Percentiles rank a stretch among this genome's conserved stretches.
Evolutionary conservation across 495 filamentous ascomycete genomes (phyloP).

Genomic region (Aspergillus heteromorphus): DNA sequence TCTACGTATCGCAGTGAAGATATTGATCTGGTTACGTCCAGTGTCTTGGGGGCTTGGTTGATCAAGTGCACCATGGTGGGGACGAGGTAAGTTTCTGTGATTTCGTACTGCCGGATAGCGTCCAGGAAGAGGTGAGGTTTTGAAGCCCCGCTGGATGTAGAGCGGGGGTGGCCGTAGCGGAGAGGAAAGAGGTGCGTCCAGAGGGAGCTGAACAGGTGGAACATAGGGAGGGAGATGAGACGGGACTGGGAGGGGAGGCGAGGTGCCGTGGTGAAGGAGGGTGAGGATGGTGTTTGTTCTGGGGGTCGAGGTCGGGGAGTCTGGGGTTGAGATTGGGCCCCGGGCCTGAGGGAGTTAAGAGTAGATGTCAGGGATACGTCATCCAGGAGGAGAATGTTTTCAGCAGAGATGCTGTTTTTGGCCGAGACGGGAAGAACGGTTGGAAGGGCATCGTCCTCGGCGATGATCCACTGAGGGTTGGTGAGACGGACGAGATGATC

Average conservation of each 20-base stretch:
- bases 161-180: not conserved
- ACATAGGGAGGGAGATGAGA: not conserved
- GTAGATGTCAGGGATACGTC: not conserved
- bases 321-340: not conserved
- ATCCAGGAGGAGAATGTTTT: not conserved
- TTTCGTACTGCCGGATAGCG: not conserved
- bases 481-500: not conserved
- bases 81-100: slow-evolving; percentile 1
- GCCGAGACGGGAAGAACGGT: not conserved
- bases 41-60: not conserved
- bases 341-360: not conserved
- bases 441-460: not conserved
- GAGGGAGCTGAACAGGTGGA: not conserved
- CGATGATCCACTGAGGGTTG: not conserved
- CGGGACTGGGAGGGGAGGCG: not conserved
- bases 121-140: not conserved
- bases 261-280: not conserved
- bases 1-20: not conserved
- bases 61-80: slow-evolving; percentile 1
- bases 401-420: not conserved
- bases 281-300: not conserved
- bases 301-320: no score
- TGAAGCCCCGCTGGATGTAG: not conserved
- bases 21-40: not conserved
- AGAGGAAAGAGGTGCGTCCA: not conserved